Evolutionary conservation across 306 rosid species (phyloP).

Genomic region (Ziziphus jujuba): DNA sequence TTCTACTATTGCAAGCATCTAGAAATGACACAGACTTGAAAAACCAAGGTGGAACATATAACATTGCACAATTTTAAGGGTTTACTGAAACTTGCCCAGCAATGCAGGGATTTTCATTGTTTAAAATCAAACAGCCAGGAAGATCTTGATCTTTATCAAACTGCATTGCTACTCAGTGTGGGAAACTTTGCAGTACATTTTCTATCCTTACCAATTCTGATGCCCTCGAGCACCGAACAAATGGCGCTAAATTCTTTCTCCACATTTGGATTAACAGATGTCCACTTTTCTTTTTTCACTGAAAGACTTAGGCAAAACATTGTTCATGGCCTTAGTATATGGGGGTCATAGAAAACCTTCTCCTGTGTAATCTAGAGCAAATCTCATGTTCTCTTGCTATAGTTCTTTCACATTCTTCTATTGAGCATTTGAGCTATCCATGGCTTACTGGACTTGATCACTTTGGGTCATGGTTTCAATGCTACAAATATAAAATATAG

Average conservation of each 20-base stretch:
- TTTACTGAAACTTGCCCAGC: slow-evolving; percentile 23
- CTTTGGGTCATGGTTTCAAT: not conserved
- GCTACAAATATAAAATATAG: too few species aligned
- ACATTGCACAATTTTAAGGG: not conserved
- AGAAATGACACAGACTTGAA: slow-evolving; percentile 29
- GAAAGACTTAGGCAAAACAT: slow-evolving; percentile 3
- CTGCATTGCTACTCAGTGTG: slow-evolving; percentile 62
- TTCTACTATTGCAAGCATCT: slow-evolving; percentile 51
- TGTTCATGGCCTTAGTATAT: slow-evolving; percentile 16
- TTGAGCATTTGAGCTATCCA: slow-evolving; percentile 29
- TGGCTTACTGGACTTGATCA: slow-evolving; percentile 15
- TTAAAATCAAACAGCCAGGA: slow-evolving; percentile 29
- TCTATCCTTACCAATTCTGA: slow-evolving; percentile 42
- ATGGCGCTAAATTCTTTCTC: slow-evolving; percentile 26
- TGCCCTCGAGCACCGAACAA: slow-evolving; percentile 36
- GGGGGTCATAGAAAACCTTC: slow-evolving; percentile 49
- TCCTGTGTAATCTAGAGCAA: slow-evolving; percentile 16
- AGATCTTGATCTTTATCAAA: slow-evolving; percentile 68
- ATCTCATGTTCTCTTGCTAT: not conserved
- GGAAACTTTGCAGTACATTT: slow-evolving; percentile 30
- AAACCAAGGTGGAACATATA: slow-evolving; percentile 19
- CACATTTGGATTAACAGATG: slow-evolving; percentile 12
- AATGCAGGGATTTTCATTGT: not conserved
- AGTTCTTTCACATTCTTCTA: slow-evolving; percentile 27
- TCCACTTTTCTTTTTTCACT: slow-evolving; percentile 14